phyloP scores from a whole-genome alignment of 179 eudicot genomes.

The Gypsophila paniculata region DNA sequence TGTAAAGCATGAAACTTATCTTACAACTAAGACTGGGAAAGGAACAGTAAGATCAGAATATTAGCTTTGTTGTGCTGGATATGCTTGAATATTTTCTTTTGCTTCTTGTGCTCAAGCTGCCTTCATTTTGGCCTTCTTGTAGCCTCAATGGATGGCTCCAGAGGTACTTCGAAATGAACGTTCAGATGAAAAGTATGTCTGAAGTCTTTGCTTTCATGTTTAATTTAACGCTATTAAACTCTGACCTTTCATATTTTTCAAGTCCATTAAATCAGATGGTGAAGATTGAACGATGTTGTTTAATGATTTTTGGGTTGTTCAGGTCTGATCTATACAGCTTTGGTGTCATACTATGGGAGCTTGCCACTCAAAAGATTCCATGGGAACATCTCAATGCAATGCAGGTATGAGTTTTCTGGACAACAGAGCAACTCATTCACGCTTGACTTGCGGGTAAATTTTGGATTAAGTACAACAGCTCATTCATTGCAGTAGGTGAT shows the following conservation, averaged over 20 bases:
- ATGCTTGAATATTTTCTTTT: background rate
- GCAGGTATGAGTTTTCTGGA: conserved; percentile 59
- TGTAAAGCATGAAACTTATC: conserved; percentile 77
- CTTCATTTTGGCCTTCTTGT: conserved; percentile 16
- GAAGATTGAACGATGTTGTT: background rate
- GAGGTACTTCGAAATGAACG: conserved; percentile 52
- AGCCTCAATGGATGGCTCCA: conserved; percentile 61
- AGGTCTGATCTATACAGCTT: conserved; percentile 96
- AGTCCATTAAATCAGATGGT: background rate
- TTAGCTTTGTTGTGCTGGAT: background rate
- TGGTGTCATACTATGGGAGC: conserved; percentile 94
- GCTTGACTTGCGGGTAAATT: background rate
- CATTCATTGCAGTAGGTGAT: background rate
- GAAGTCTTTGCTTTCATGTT: conserved; percentile 1
- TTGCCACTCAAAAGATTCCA: conserved; percentile 89
- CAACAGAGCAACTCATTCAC: conserved; percentile 2
- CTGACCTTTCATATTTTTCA: background rate
- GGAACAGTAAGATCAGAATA: conserved; percentile 66
- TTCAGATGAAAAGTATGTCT: conserved; percentile 47
- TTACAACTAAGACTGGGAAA: conserved; percentile 80
- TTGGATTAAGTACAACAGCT: background rate
- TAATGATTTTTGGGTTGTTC: conserved; percentile 1
- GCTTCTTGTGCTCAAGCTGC: background rate
- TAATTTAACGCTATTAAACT: conserved; percentile 10
- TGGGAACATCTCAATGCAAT: conserved; percentile 96